Evolutionary conservation across 306 rosid genomes (phyloP).

Genomic region (Hippophae rhamnoides): DNA sequence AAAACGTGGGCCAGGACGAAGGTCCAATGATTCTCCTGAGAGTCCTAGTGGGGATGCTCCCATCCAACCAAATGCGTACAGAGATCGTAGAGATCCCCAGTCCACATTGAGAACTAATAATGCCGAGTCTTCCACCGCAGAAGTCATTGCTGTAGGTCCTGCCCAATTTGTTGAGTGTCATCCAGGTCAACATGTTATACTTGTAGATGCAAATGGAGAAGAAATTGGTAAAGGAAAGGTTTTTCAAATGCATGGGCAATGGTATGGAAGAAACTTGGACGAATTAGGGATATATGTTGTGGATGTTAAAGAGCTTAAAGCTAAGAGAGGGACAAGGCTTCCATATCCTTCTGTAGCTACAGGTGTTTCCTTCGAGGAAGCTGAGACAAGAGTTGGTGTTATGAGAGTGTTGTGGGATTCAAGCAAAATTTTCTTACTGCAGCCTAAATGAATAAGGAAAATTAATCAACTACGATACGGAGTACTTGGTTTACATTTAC

Average conservation of each 20-base stretch:
- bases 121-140: constrained; percentile 27
- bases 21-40: constrained; percentile 34
- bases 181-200: constrained; percentile 51
- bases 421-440: constrained; percentile 31
- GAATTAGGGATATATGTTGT: constrained; percentile 44
- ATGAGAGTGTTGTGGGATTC: constrained; percentile 80
- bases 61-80: constrained; percentile 23
- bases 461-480: neutral
- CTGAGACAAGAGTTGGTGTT: constrained; percentile 54
- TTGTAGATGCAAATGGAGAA: constrained; percentile 35
- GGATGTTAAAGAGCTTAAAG: constrained; percentile 59
- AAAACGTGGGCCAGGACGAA: constrained; percentile 36
- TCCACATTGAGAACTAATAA: constrained; percentile 21
- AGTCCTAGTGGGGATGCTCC: constrained; percentile 40
- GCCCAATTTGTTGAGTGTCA: constrained; percentile 36
- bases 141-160: constrained; percentile 21
- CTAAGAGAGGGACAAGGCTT: constrained; percentile 34
- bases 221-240: constrained; percentile 60
- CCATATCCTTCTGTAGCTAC: constrained; percentile 58
- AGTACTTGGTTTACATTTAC: neutral
- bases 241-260: constrained; percentile 47
- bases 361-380: constrained; percentile 63
- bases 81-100: constrained; percentile 47
- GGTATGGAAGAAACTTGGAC: constrained; percentile 62
- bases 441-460: constrained; percentile 18